Base-by-base conservation (phyloP, 2,329 filamentous ascomycete genomes). In the Penicillium oxalicum region DNA sequence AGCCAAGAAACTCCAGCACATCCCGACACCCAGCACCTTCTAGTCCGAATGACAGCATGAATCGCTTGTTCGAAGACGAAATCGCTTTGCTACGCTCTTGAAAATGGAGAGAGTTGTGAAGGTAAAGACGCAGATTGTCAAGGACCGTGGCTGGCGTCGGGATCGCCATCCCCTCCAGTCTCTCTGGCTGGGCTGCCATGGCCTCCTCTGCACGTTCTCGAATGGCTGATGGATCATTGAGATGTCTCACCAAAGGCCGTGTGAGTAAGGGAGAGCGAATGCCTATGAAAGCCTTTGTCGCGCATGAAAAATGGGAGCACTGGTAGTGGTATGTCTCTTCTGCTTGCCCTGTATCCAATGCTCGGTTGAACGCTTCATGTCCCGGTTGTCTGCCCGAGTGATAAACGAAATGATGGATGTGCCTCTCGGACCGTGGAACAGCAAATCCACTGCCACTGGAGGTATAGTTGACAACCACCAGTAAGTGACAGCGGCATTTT, bases 401-500 rank as follows among this genome's bases (percentile, higher is more conserved):
- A 35, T 70, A 77, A 33, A 73, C 66, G 49, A 86, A 76, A 62
- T 87, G 84, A 63, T 88, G 84, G 4, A 87, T 64, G 28, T 80
- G 79, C 53, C 73, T 76, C 1, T 74, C 67, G 24, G 40, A 32
- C 9, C 60, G 51, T 45, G 71, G 74, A 3, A 77, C 76, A 56
- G 76, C 80, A 5, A 74, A 67, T 37, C 62, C 61, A 43, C 61
- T 65, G 29, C 65, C 65, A 40, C 61, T 64, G n/a, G 70, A 62
- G 9, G 69, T 70, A 55, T 78, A 80, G 50, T 77, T 74, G 32
- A 84, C 73, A 9, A 70, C 68, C 24, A 87, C 62, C 55, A 82
- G 75, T 38, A 86, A 69, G 65, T 87, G 83, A 59, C 75, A 74
- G 44, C 80, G 77, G 62, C 84, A 88, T 50, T 71, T 73, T 48